Percentiles rank a stretch among this genome's conserved stretches.
phyloP scores from a whole-genome alignment of 108 stramenopile genomes.

The Nitzschia sp. region DNA sequence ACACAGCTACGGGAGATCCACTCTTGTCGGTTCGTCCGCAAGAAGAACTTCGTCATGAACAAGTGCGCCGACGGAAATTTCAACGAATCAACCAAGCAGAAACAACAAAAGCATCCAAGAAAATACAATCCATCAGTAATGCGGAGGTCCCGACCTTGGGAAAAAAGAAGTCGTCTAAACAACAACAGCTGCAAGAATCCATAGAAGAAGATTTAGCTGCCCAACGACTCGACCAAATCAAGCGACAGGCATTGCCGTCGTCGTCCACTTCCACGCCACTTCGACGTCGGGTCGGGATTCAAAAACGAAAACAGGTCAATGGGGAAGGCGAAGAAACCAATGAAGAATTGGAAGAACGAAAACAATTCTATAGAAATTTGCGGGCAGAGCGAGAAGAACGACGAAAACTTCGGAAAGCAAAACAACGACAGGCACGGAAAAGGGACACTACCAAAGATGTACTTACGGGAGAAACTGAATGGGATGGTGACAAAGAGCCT shows the following conservation, averaged over 20 bases:
- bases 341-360: conserved; percentile 8
- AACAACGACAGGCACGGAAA: background rate
- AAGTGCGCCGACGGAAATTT: conserved; percentile 10
- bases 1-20: conserved; percentile 35
- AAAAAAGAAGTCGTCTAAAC: too few relatives aligned
- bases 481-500: background rate
- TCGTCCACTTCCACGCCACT: conserved; percentile 5
- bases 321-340: conserved; percentile 12
- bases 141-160: too few relatives aligned
- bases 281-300: conserved; percentile 27
- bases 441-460: background rate
- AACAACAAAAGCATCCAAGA: too few relatives aligned
- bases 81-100: conserved; percentile 2
- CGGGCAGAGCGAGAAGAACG: conserved; percentile 24
- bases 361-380: conserved; percentile 20
- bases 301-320: conserved; percentile 15
- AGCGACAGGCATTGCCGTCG: conserved; percentile 16
- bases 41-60: conserved; percentile 28
- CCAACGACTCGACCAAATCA: conserved; percentile 29
- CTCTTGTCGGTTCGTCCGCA: conserved; percentile 31
- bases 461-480: background rate
- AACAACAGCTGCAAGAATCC: background rate
- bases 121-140: too few relatives aligned
- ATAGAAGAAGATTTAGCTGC: conserved; percentile 4
- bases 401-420: conserved; percentile 5